Percentiles rank a stretch among this genome's conserved stretches.
phyloP scores from a whole-genome alignment of 345 rosid species.

The Sisymbrium irio region DNA sequence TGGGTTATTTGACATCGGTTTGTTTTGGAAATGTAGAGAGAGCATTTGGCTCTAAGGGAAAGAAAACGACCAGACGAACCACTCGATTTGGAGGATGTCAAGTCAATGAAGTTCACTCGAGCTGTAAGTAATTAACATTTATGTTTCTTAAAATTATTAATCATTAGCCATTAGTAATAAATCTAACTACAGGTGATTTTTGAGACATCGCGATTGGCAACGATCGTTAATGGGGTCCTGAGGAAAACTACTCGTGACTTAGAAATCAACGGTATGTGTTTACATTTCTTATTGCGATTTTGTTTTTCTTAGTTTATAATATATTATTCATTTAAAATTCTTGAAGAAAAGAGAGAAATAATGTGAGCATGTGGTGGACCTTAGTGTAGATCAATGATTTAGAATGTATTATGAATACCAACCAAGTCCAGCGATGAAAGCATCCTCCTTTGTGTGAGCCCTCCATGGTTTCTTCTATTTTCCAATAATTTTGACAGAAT shows the following conservation, averaged over 20 bases:
- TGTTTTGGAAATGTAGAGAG: conserved; percentile 36
- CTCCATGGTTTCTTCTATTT: conserved; percentile 2
- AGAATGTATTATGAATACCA: conserved; percentile 34
- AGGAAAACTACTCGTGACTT: conserved; percentile 70
- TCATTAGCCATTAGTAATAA: neutral
- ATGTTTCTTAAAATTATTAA: neutral
- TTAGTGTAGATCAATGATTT: conserved; percentile 29
- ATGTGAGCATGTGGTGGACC: conserved; percentile 41
- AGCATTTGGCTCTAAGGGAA: conserved; percentile 48
- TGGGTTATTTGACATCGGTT: neutral
- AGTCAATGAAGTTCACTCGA: conserved; percentile 59
- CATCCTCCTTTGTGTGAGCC: conserved; percentile 30
- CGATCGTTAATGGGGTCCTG: conserved; percentile 73
- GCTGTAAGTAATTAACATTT: conserved; percentile 44
- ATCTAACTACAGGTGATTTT: conserved; percentile 49
- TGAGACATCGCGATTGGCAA: conserved; percentile 82
- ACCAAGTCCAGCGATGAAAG: conserved; percentile 37
- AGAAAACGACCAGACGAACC: conserved; percentile 45
- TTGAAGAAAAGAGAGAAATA: conserved; percentile 5
- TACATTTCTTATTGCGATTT: neutral
- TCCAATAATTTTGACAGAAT: conserved; percentile 27
- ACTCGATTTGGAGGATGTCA: conserved; percentile 49
- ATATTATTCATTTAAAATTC: neutral
- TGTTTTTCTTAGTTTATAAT: conserved; percentile 11
- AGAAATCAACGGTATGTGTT: conserved; percentile 52